Evolutionary conservation across 139 green algal genomes (phyloP).

Genomic region (Chlamydomonas sp.): DNA sequence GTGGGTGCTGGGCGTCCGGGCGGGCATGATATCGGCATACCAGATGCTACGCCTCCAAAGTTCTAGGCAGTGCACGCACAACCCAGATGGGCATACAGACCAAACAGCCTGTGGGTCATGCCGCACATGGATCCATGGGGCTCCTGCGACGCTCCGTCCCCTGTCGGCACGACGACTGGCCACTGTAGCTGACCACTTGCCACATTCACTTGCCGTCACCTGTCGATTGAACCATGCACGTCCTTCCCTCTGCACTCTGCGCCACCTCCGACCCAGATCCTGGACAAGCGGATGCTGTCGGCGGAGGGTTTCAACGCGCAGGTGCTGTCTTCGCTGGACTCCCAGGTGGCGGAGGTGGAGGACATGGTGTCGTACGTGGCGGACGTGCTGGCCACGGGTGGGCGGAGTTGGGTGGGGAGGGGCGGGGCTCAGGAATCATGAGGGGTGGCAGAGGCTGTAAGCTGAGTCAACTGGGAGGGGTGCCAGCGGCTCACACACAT

Average conservation of each 20-base stretch:
- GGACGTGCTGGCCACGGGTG: slow-evolving; percentile 87
- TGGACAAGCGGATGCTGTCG: slow-evolving; percentile 45
- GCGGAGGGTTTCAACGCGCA: slow-evolving; percentile 46
- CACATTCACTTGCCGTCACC: no score
- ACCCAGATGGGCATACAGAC: no score
- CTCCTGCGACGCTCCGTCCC: no score
- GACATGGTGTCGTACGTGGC: slow-evolving; percentile 95
- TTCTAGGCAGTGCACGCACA: no score
- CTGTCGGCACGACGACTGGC: no score
- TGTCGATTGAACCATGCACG: background rate
- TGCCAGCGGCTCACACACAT: no score
- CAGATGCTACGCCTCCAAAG: no score
- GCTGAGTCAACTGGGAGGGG: background rate
- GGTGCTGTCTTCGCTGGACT: slow-evolving; percentile 74
- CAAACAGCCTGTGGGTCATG: no score
- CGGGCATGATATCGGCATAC: no score
- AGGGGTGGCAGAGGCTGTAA: background rate
- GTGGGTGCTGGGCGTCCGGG: slow-evolving; percentile 40
- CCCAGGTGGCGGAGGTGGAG: slow-evolving; percentile 88
- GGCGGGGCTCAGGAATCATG: background rate
- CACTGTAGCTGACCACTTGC: no score
- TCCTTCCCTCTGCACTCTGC: background rate
- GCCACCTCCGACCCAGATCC: slow-evolving; percentile 28
- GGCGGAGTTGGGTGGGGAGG: background rate
- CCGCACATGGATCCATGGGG: no score